phyloP scores from a whole-genome alignment of 345 rosid genomes.

The Citrus inodora region DNA sequence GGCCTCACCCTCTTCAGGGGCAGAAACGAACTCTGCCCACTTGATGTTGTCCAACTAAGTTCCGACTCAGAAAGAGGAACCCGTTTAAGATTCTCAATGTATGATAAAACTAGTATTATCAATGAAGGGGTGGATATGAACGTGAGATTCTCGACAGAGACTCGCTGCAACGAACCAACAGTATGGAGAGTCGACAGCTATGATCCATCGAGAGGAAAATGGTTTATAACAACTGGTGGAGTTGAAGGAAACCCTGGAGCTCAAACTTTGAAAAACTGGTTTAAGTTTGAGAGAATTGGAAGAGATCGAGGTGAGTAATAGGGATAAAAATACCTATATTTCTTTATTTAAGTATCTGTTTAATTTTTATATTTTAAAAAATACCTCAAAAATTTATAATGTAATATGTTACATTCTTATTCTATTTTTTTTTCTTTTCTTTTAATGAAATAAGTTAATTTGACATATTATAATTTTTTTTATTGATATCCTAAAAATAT shows the following conservation, averaged over 20 bases:
- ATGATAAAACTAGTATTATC: no score
- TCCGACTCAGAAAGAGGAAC: background rate
- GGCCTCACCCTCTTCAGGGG: background rate
- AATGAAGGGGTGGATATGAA: background rate
- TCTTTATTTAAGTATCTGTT: fast-evolving
- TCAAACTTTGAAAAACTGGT: background rate
- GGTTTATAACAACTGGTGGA: background rate
- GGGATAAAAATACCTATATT: no score
- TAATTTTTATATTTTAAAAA: no score
- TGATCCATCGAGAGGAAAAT: background rate
- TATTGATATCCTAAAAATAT: no score
- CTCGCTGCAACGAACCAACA: background rate
- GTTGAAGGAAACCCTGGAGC: background rate
- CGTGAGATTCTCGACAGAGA: background rate
- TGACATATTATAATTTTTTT: no score
- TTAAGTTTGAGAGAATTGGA: background rate
- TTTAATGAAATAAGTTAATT: no score
- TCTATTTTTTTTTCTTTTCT: no score
- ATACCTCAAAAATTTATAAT: no score
- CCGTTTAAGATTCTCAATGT: background rate
- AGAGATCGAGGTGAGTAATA: no score
- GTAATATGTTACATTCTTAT: no score
- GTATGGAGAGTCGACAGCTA: background rate
- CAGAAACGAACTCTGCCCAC: conserved; percentile 1
- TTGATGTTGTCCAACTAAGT: background rate